Percentiles rank a stretch among this genome's conserved stretches.
These are phyloP conservation scores for Neoscytalidium dimidiatum DNA, from an alignment of 2,329 filamentous ascomycete genomes.

Conservation along the genomic window DNA sequence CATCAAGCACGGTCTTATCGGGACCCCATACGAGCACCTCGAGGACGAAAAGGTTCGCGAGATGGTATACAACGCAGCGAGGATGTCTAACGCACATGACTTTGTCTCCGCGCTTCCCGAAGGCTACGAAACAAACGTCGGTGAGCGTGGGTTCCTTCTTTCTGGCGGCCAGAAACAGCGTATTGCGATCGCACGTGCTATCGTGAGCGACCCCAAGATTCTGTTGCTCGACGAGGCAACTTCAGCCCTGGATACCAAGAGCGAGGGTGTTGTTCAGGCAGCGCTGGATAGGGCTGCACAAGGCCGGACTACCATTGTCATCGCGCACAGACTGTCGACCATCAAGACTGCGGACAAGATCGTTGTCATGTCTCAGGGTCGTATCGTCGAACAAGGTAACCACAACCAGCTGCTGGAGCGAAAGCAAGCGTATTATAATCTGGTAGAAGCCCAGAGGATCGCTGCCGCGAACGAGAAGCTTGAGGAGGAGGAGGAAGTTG, in stretches of 20 bases:
- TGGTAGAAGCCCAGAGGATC: slow-evolving; percentile 85
- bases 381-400: slow-evolving; percentile 82
- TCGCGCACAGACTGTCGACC: slow-evolving; percentile 87
- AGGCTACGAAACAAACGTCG: slow-evolving; percentile 86
- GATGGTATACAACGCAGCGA: slow-evolving; percentile 74
- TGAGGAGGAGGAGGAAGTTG: slow-evolving; percentile 47
- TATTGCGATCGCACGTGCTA: slow-evolving; percentile 83
- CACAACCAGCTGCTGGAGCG: slow-evolving; percentile 74
- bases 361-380: slow-evolving; percentile 78
- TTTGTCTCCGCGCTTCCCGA: slow-evolving; percentile 79
- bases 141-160: slow-evolving; percentile 83
- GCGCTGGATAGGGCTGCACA: slow-evolving; percentile 79
- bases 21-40: slow-evolving; percentile 69
- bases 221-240: slow-evolving; percentile 90
- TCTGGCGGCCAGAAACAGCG: slow-evolving; percentile 93
- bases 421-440: slow-evolving; percentile 71
- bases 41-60: slow-evolving; percentile 65
- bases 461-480: slow-evolving; percentile 61
- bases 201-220: slow-evolving; percentile 85
- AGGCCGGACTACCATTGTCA: slow-evolving; percentile 87
- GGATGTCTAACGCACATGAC: slow-evolving; percentile 87
- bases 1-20: slow-evolving; percentile 83
- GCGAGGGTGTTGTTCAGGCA: slow-evolving; percentile 86
- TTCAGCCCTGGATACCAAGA: slow-evolving; percentile 86
- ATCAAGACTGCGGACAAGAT: slow-evolving; percentile 92